Evolutionary conservation across 257 asterid genomes (phyloP).

Genomic region (Nicotiana otophora): DNA sequence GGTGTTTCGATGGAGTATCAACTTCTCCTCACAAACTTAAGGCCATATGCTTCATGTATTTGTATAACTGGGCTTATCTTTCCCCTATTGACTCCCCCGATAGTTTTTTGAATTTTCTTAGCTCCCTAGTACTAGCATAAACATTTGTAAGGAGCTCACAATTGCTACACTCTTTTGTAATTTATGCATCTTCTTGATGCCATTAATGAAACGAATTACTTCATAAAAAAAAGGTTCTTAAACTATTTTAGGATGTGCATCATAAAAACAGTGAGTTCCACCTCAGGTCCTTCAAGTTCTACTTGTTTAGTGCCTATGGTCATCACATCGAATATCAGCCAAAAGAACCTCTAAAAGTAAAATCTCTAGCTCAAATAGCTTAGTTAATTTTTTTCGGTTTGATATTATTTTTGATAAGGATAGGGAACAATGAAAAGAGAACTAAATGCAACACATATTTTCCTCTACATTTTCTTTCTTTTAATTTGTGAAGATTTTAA

Average conservation of each 20-base stretch:
- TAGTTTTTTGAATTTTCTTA: no score
- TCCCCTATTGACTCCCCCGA: no score
- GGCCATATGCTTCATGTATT: no score
- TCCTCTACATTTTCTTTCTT: conserved; percentile 1
- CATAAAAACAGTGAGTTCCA: neutral
- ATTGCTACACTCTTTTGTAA: no score
- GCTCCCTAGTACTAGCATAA: no score
- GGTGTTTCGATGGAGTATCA: no score
- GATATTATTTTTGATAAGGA: neutral
- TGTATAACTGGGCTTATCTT: no score
- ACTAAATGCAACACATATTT: neutral
- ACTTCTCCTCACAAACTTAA: no score
- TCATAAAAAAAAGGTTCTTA: neutral
- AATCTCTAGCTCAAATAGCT: neutral
- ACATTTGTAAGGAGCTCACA: no score
- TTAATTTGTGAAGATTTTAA: neutral
- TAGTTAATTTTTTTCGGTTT: neutral
- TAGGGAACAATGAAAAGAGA: neutral
- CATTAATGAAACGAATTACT: no score
- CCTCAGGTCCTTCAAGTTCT: neutral
- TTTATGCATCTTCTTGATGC: no score
- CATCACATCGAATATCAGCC: neutral
- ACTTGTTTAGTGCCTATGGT: neutral
- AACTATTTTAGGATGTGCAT: neutral
- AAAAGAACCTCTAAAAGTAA: neutral